A percentile compares a stretch with the other conserved stretches of the same genome.
phyloP scores from a whole-genome alignment of 192 early-diverging fungal genomes.

The Pilobolus umbonatus region DNA sequence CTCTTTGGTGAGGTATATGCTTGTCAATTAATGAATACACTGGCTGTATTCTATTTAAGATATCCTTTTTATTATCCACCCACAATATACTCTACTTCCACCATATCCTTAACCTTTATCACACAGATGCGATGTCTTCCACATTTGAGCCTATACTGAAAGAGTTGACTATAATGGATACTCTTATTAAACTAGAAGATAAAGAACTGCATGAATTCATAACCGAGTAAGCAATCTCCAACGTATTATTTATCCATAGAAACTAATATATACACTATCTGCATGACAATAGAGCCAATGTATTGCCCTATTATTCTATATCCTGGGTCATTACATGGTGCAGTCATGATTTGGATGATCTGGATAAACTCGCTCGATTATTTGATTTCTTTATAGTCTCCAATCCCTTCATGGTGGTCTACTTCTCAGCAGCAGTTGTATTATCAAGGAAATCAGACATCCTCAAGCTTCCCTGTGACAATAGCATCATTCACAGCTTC shows the following conservation, averaged over 20 bases:
- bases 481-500: conserved; percentile 42
- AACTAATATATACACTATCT: neutral
- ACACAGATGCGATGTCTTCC: conserved; percentile 47
- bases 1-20: conserved; percentile 39
- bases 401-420: conserved; percentile 48
- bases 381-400: conserved; percentile 49
- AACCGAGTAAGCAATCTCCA: conserved; percentile 27
- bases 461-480: conserved; percentile 38
- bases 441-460: conserved; percentile 38
- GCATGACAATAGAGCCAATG: conserved; percentile 27
- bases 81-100: neutral
- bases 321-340: conserved; percentile 65
- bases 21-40: conserved; percentile 33
- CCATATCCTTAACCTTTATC: neutral
- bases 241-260: neutral
- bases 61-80: conserved; percentile 30
- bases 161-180: conserved; percentile 38
- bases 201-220: conserved; percentile 38
- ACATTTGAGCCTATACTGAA: conserved; percentile 44
- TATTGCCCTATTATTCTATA: conserved; percentile 46
- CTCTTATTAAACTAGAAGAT: conserved; percentile 40
- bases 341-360: conserved; percentile 44
- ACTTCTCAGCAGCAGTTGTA: conserved; percentile 44
- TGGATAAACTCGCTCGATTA: conserved; percentile 38
- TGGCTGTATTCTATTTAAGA: conserved; percentile 51